Percentiles rank a stretch among this genome's conserved stretches.
These are phyloP conservation scores for Berkeleyomyces basicola DNA, from an alignment of 2,329 filamentous ascomycete genomes.

Conservation along the genomic window DNA sequence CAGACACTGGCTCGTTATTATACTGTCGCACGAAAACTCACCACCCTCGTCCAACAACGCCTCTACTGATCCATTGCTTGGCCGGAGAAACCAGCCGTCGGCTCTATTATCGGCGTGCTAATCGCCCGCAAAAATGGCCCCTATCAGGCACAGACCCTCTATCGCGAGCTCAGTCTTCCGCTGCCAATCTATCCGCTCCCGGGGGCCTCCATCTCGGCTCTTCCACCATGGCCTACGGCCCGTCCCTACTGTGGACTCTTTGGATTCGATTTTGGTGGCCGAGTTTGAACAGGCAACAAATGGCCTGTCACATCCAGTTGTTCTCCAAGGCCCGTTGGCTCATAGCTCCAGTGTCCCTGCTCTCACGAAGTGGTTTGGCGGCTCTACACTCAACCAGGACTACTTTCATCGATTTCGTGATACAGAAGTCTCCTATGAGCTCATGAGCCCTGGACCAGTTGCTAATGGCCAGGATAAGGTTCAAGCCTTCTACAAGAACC, in stretches of 20 bases:
- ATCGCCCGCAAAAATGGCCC: not conserved
- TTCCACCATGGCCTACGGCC: not conserved
- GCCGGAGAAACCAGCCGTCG: not conserved
- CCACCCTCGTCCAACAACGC: no score
- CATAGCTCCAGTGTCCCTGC: conserved; percentile 31
- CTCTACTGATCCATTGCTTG: no score
- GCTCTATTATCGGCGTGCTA: no score
- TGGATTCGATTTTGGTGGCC: not conserved
- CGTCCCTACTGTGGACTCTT: not conserved
- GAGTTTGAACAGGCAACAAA: conserved; percentile 2
- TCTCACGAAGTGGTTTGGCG: conserved; percentile 40
- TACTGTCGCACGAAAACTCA: no score
- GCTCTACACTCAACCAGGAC: conserved; percentile 12
- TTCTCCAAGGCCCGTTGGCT: not conserved
- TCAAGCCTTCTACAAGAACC: conserved; percentile 16
- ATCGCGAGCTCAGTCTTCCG: no score
- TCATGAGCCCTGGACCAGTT: conserved; percentile 18
- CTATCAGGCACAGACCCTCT: no score
- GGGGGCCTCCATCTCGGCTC: not conserved
- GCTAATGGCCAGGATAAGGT: conserved; percentile 1
- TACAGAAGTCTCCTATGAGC: conserved; percentile 25
- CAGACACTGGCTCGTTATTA: no score
- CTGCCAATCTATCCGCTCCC: no score
- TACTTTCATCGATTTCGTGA: conserved; percentile 21
- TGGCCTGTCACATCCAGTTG: not conserved